Percentiles rank a stretch among this genome's conserved stretches.
These are phyloP conservation scores for Graphilbum ipis-grandicollis DNA, from an alignment of 2,329 filamentous ascomycete species.

Conservation along the genomic window DNA sequence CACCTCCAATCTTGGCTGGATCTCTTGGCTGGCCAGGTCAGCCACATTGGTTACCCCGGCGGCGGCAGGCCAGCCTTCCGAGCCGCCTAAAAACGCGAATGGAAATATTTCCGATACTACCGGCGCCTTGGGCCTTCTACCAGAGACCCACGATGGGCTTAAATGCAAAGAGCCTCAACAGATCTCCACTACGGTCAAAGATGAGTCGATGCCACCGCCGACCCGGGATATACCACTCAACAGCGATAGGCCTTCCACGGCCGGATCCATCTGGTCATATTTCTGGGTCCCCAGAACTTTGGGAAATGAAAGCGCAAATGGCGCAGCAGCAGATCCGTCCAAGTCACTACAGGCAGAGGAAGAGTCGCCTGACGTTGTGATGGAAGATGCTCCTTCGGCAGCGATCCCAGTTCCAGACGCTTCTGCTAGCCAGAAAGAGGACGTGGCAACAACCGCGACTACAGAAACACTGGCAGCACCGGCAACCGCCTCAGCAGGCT, in stretches of 20 bases:
- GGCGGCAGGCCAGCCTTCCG: no score
- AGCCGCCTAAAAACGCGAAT: no score
- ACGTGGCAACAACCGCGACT: no score
- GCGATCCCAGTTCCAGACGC: constrained; percentile 10
- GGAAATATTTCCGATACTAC: no score
- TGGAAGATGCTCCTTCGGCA: constrained; percentile 20
- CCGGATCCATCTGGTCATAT: constrained; percentile 10
- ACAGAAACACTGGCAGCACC: constrained; percentile 13
- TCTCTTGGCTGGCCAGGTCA: constrained; percentile 9
- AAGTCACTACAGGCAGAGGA: no score
- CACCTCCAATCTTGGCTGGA: no score
- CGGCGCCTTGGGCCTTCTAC: no score
- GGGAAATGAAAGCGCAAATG: not conserved
- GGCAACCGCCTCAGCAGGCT: constrained; percentile 27
- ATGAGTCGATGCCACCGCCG: constrained; percentile 8
- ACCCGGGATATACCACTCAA: not conserved
- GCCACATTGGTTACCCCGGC: constrained; percentile 2
- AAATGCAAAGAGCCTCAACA: no score
- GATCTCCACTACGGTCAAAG: no score
- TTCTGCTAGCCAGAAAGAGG: no score
- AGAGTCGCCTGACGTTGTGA: constrained; percentile 22
- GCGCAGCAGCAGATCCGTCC: constrained; percentile 12
- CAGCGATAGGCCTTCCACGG: constrained; percentile 6
- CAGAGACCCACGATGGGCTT: no score
- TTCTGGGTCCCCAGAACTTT: constrained; percentile 16